These are phyloP conservation scores for Phytopythium kandeliae DNA, from an alignment of 352 stramenopile species.

Conservation along the genomic window DNA sequence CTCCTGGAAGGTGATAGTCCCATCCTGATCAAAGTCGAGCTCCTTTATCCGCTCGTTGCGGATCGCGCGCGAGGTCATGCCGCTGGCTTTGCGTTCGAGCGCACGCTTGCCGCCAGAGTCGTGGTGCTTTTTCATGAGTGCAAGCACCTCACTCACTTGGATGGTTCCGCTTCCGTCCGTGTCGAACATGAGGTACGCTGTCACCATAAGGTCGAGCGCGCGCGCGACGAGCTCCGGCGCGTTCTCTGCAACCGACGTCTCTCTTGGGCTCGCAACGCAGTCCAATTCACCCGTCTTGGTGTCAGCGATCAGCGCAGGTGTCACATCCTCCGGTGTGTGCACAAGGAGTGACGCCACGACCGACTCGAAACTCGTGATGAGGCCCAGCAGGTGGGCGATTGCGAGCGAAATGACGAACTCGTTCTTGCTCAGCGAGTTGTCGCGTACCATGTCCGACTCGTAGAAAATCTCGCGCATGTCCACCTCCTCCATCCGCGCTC, in stretches of 20 bases:
- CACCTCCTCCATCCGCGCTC: slow-evolving; percentile 57
- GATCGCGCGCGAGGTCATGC: slow-evolving; percentile 54
- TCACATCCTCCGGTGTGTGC: slow-evolving; percentile 32
- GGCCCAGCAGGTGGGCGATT: slow-evolving; percentile 73
- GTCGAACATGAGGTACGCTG: slow-evolving; percentile 83
- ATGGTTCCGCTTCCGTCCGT: slow-evolving; percentile 78
- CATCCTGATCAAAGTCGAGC: slow-evolving; percentile 82
- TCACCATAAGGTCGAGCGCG: slow-evolving; percentile 78
- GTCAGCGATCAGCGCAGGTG: slow-evolving; percentile 15
- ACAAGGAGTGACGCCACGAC: slow-evolving; percentile 22
- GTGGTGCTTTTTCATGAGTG: slow-evolving; percentile 55
- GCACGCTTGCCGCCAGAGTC: slow-evolving; percentile 16
- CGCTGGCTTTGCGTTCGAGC: slow-evolving; percentile 49
- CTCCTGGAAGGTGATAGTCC: slow-evolving; percentile 87
- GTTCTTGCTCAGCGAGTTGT: slow-evolving; percentile 81
- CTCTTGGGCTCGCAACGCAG: slow-evolving; percentile 7
- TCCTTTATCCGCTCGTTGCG: slow-evolving; percentile 81
- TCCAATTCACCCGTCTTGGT: neutral
- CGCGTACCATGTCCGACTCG: slow-evolving; percentile 85
- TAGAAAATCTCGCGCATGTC: slow-evolving; percentile 82
- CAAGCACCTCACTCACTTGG: slow-evolving; percentile 63
- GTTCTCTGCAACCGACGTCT: slow-evolving; percentile 16
- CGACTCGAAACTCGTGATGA: slow-evolving; percentile 73
- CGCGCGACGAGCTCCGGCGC: slow-evolving; percentile 54
- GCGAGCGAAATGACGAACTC: slow-evolving; percentile 84